Percentiles rank a stretch among this genome's conserved stretches.
Evolutionary conservation across 225 moss, liverwort and hornwort species (phyloP).

Genomic region (Sphagnum tenellum): DNA sequence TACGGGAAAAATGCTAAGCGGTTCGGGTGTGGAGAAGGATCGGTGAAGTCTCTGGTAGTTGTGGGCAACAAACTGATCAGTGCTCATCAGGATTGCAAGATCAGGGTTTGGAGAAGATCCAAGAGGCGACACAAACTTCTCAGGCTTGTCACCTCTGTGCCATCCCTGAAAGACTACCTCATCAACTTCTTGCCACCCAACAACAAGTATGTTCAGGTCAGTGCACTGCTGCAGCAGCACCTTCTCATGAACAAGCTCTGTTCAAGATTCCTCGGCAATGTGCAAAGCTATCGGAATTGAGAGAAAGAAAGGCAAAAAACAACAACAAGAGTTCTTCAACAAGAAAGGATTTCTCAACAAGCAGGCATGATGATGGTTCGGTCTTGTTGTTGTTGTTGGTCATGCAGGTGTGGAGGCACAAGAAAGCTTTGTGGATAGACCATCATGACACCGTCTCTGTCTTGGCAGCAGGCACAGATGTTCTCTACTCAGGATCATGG

Average conservation of each 20-base stretch:
- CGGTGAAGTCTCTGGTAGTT: slow-evolving; percentile 51
- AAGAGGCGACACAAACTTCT: neutral
- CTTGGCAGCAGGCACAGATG: slow-evolving; percentile 37
- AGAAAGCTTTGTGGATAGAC: slow-evolving; percentile 70
- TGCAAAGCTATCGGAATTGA: no score
- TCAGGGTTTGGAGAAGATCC: slow-evolving; percentile 36
- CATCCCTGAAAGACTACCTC: slow-evolving; percentile 37
- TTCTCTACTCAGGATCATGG: slow-evolving; percentile 85
- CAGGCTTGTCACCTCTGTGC: slow-evolving; percentile 35
- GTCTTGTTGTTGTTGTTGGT: no score
- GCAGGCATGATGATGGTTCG: slow-evolving; percentile 16
- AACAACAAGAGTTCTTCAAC: no score
- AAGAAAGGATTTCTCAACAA: slow-evolving; percentile 15
- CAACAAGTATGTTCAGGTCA: slow-evolving; percentile 28
- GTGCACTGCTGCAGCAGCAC: no score
- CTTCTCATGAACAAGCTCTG: no score
- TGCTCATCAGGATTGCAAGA: slow-evolving; percentile 48
- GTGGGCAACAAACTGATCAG: slow-evolving; percentile 26
- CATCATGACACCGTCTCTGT: slow-evolving; percentile 79
- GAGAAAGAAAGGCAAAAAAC: no score
- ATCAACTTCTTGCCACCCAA: slow-evolving; percentile 26
- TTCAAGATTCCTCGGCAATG: no score
- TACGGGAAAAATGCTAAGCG: slow-evolving; percentile 5
- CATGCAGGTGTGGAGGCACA: slow-evolving; percentile 52
- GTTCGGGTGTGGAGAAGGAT: slow-evolving; percentile 27